Conservation (phyloP, 441 rosid species). For the Arabidopsis lyrata region DNA sequence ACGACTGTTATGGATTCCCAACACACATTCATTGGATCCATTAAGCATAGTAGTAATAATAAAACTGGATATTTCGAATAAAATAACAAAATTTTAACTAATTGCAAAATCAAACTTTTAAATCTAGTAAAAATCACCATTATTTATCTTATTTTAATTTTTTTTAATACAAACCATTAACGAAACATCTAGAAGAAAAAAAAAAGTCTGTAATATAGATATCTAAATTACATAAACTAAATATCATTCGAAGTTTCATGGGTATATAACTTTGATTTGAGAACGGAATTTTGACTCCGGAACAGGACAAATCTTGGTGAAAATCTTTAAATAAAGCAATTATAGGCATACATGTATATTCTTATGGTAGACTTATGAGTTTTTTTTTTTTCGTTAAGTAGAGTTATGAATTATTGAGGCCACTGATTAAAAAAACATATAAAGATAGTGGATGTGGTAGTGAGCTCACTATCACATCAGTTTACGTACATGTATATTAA, state of each 20-base stretch:
- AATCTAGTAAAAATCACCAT: too few species aligned
- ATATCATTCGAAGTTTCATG: not conserved
- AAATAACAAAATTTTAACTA: not conserved
- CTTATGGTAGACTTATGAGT: conserved; percentile 19
- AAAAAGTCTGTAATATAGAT: not conserved
- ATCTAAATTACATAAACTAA: not conserved
- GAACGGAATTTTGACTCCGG: conserved; percentile 11
- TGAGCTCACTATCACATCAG: conserved; percentile 53
- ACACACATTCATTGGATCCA: conserved; percentile 46
- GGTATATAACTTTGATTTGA: not conserved
- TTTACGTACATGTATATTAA: conserved; percentile 20
- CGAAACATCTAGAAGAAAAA: not conserved
- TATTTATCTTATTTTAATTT: too few species aligned
- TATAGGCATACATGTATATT: conserved; percentile 17
- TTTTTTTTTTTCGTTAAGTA: not conserved
- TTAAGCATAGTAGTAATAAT: conserved; percentile 38
- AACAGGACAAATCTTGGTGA: not conserved
- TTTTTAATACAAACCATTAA: not conserved
- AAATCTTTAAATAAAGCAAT: not conserved
- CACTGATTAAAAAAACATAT: conserved; percentile 26
- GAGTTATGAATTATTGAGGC: conserved; percentile 22
- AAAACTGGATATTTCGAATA: not conserved
- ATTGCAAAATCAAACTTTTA: too few species aligned
- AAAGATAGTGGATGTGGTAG: conserved; percentile 44
- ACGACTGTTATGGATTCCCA: conserved; percentile 50